Conservation (phyloP, 768 basidiomycete genomes). For the Dacryopinax spathularia region DNA sequence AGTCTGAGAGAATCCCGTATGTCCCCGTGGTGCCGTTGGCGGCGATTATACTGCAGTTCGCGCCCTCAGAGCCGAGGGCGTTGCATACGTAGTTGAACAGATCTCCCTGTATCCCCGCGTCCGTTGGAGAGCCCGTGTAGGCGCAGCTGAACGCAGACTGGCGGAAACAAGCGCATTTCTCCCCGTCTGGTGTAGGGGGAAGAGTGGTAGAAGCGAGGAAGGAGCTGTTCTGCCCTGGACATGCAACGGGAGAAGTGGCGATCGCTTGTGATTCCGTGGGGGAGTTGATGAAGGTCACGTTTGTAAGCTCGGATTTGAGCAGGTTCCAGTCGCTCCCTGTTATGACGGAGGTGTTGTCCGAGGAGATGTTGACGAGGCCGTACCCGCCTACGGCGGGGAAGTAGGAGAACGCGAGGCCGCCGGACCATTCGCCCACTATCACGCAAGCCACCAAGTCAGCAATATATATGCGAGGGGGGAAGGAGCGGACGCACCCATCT, state of each 20-base stretch:
- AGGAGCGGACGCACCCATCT: slow-evolving; percentile 75
- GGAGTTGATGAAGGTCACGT: slow-evolving; percentile 40
- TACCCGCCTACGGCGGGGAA: slow-evolving; percentile 76
- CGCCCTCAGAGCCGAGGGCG: slow-evolving; percentile 45
- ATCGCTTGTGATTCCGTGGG: slow-evolving; percentile 47
- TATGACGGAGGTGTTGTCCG: slow-evolving; percentile 51
- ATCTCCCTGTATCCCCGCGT: slow-evolving; percentile 42
- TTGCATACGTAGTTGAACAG: slow-evolving; percentile 55
- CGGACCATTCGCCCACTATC: background rate
- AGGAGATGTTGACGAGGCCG: slow-evolving; percentile 68
- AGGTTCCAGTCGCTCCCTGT: slow-evolving; percentile 52
- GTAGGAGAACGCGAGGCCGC: slow-evolving; percentile 37
- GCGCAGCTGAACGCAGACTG: slow-evolving; percentile 49
- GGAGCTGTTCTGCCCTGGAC: slow-evolving; percentile 45
- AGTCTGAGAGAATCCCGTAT: slow-evolving; percentile 63
- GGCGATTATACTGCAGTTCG: slow-evolving; percentile 53
- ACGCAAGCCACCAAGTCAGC: background rate
- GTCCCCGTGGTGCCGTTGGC: slow-evolving; percentile 57
- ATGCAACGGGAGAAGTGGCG: slow-evolving; percentile 36
- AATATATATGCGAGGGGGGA: slow-evolving; percentile 42
- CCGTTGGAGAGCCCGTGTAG: slow-evolving; percentile 49
- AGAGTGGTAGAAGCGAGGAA: slow-evolving; percentile 54
- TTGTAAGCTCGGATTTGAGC: slow-evolving; percentile 46
- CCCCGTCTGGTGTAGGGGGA: slow-evolving; percentile 71
- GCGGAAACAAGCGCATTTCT: slow-evolving; percentile 66